Evolutionary conservation across 75 land plant species (phyloP).

Genomic region (Pseudotsuga menziesii): DNA sequence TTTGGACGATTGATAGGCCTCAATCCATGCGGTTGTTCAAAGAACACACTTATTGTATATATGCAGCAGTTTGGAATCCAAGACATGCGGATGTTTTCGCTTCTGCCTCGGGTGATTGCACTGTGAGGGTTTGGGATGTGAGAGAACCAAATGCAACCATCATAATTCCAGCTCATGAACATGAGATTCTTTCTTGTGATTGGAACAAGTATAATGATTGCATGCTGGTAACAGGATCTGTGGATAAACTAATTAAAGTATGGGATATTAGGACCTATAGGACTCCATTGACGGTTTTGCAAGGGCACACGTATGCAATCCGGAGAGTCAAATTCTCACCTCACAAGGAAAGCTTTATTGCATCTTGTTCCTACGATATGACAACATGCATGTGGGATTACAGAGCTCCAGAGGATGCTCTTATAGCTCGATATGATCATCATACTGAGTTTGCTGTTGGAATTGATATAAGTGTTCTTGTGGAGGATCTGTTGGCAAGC

Average conservation of each 20-base stretch:
- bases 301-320: slow-evolving; percentile 88
- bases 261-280: slow-evolving; percentile 82
- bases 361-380: slow-evolving; percentile 97
- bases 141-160: slow-evolving; percentile 68
- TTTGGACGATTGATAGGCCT: slow-evolving; percentile 84
- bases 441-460: slow-evolving; percentile 96
- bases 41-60: slow-evolving; percentile 91
- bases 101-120: slow-evolving; percentile 92
- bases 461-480: slow-evolving; percentile 87
- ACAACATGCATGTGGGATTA: slow-evolving; percentile 87
- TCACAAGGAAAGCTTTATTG: slow-evolving; percentile 50
- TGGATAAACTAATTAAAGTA: slow-evolving; percentile 75
- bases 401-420: slow-evolving; percentile 67
- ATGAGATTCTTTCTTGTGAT: slow-evolving; percentile 82
- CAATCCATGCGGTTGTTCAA: slow-evolving; percentile 62
- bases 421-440: slow-evolving; percentile 74
- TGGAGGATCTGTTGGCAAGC: slow-evolving; percentile 91
- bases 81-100: slow-evolving; percentile 88
- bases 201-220: slow-evolving; percentile 94
- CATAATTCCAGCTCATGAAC: slow-evolving; percentile 74
- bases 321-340: slow-evolving; percentile 85
- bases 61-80: slow-evolving; percentile 82
- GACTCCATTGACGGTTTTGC: slow-evolving; percentile 58
- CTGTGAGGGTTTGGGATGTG: slow-evolving; percentile 82
- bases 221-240: slow-evolving; percentile 67